A percentile compares a stretch with the other conserved stretches of the same genome.
Conservation (phyloP, 1,284 basidiomycete species). For the Cryptococcus hybrid region DNA sequence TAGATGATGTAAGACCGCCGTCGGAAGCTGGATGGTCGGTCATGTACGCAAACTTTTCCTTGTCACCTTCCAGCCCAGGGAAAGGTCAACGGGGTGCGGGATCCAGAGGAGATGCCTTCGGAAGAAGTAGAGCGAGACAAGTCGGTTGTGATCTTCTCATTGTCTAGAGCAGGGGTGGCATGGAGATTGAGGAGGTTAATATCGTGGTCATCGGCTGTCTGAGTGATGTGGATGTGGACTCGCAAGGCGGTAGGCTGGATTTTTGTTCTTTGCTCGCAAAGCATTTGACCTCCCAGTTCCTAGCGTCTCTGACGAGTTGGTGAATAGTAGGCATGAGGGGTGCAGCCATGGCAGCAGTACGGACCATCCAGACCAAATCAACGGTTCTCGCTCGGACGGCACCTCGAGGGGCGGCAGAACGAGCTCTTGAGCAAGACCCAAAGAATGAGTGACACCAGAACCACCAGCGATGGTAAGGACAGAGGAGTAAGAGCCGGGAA, state of each 20-base stretch:
- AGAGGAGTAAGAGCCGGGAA: constrained; percentile 43
- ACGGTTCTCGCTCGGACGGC: constrained; percentile 45
- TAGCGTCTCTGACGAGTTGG: constrained; percentile 38
- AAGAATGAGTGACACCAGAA: constrained; percentile 45
- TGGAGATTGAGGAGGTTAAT: constrained; percentile 15
- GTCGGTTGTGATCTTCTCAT: not conserved
- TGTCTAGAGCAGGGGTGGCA: not conserved
- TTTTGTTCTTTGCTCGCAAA: constrained; percentile 20
- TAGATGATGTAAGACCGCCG: constrained; percentile 4
- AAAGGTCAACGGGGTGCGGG: not conserved
- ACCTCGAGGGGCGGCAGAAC: constrained; percentile 35
- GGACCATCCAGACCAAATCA: constrained; percentile 48
- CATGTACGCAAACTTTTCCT: constrained; percentile 27
- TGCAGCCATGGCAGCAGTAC: constrained; percentile 34
- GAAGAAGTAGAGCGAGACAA: constrained; percentile 15
- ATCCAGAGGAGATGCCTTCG: not conserved
- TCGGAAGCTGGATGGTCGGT: constrained; percentile 18
- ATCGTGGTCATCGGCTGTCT: constrained; percentile 32
- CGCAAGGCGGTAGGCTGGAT: constrained; percentile 31
- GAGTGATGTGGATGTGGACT: constrained; percentile 43
- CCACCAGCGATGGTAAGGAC: constrained; percentile 46
- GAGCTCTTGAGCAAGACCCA: constrained; percentile 41
- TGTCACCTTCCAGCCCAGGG: constrained; percentile 9
- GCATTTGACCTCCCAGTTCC: constrained; percentile 29
- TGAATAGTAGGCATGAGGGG: constrained; percentile 37